Evolutionary conservation across 768 basidiomycete species (phyloP).

Genomic region (Calocera cornea): DNA sequence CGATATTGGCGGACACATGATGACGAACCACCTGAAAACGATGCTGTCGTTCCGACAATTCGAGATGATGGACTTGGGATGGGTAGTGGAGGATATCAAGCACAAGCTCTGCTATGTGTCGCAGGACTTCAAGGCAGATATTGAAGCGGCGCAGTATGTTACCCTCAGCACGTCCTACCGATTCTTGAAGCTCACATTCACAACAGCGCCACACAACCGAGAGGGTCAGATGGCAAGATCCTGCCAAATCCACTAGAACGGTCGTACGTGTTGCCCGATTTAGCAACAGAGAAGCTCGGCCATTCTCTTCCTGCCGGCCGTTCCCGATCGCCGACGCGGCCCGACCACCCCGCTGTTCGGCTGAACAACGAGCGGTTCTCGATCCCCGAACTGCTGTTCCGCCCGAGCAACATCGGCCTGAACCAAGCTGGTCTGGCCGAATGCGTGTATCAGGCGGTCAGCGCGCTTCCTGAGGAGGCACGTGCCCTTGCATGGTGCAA

Average conservation of each 20-base stretch:
- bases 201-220: conserved; percentile 4
- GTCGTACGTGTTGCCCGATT: conserved; percentile 85
- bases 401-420: conserved; percentile 34
- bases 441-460: conserved; percentile 63
- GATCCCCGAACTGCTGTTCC: conserved; percentile 83
- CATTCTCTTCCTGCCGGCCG: conserved; percentile 43
- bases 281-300: conserved; percentile 36
- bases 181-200: not conserved
- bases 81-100: conserved; percentile 86
- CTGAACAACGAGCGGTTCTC: conserved; percentile 88
- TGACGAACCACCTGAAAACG: conserved; percentile 92
- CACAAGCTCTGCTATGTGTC: conserved; percentile 84
- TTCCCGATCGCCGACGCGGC: conserved; percentile 38
- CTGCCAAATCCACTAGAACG: conserved; percentile 61
- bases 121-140: conserved; percentile 48
- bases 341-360: conserved; percentile 41
- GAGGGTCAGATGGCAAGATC: conserved; percentile 30
- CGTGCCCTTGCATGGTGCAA: conserved; percentile 94
- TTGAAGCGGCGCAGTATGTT: conserved; percentile 66
- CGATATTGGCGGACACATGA: conserved; percentile 86
- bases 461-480: conserved; percentile 59
- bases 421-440: conserved; percentile 68
- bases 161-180: not conserved
- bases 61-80: conserved; percentile 97
- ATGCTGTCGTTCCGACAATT: conserved; percentile 89